These are phyloP conservation scores for Myotisia sp. DNA, from an alignment of 2,329 filamentous ascomycete genomes.

Conservation along the genomic window DNA sequence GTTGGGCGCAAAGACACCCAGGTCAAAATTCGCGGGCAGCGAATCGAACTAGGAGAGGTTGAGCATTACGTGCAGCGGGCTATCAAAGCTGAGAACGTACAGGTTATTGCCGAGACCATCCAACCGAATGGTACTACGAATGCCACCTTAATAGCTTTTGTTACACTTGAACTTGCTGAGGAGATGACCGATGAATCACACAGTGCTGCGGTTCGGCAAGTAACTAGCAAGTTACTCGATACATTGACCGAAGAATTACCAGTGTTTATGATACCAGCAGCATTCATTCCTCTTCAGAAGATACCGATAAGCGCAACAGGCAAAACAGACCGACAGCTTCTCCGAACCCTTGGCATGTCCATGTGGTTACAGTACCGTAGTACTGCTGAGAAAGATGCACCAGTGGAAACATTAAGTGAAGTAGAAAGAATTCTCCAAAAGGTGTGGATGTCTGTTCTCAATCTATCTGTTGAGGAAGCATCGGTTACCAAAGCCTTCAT, in stretches of 20 bases:
- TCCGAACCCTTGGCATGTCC: slow-evolving; percentile 1
- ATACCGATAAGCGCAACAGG: slow-evolving; percentile 3
- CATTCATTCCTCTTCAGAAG: slow-evolving; percentile 2
- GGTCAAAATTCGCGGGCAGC: slow-evolving; percentile 71
- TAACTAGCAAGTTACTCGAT: neutral
- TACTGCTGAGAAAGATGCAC: neutral
- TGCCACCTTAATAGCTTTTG: neutral
- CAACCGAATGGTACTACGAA: neutral
- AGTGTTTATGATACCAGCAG: slow-evolving; percentile 5
- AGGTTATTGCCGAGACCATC: slow-evolving; percentile 1
- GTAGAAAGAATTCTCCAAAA: slow-evolving; percentile 6
- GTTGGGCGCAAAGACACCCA: slow-evolving; percentile 35
- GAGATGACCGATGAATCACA: neutral
- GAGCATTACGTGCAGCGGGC: slow-evolving; percentile 28
- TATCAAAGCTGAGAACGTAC: neutral
- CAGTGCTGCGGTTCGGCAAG: neutral
- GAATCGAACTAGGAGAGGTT: slow-evolving; percentile 74
- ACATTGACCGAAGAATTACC: neutral
- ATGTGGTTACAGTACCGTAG: slow-evolving; percentile 2
- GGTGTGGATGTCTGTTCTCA: slow-evolving; percentile 8
- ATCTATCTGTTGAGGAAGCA: slow-evolving; percentile 4
- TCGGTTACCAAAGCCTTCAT: slow-evolving; percentile 6
- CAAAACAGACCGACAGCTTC: slow-evolving; percentile 2
- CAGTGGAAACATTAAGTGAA: neutral
- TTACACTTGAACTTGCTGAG: neutral